phyloP scores from a whole-genome alignment of 2,329 filamentous ascomycete species.

The Emmonsiellopsis sp. region DNA sequence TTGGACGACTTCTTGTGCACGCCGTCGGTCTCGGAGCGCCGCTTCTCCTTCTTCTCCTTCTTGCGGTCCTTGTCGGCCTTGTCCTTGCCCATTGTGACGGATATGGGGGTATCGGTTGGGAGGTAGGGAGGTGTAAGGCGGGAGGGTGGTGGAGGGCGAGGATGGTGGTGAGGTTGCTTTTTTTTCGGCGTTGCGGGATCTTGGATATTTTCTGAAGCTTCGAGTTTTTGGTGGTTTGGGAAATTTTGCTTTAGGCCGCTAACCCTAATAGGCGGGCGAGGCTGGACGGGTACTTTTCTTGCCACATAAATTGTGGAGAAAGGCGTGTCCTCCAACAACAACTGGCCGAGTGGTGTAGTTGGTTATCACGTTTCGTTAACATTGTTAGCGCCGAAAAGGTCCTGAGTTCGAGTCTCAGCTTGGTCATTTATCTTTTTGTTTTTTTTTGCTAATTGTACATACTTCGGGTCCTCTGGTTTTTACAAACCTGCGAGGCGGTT shows the following conservation, averaged over 20 bases:
- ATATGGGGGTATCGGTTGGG: not conserved
- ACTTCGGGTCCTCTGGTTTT: not conserved
- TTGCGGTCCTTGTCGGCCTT: slow-evolving; percentile 33
- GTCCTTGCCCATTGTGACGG: slow-evolving; percentile 36
- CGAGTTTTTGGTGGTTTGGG: not conserved
- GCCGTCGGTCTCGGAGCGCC: slow-evolving; percentile 37
- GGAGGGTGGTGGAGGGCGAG: not conserved
- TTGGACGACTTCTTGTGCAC: slow-evolving; percentile 38
- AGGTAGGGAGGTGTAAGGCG: not conserved
- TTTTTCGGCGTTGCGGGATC: not conserved
- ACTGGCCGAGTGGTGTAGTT: slow-evolving; percentile 1
- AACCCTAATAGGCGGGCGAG: not conserved
- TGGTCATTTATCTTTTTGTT: slow-evolving; percentile 5
- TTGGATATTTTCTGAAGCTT: not conserved
- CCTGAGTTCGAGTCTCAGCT: slow-evolving; percentile 11
- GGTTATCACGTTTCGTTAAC: slow-evolving; percentile 3
- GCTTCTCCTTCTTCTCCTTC: slow-evolving; percentile 36
- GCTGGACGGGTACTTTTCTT: too few species aligned
- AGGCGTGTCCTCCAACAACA: not conserved
- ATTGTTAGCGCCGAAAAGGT: slow-evolving; percentile 9
- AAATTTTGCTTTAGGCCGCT: not conserved
- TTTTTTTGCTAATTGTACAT: not conserved
- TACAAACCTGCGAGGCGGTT: not conserved
- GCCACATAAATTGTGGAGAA: not conserved
- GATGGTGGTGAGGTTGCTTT: not conserved